Conservation (phyloP, 345 rosid genomes). For the Lagerstroemia speciosa region DNA sequence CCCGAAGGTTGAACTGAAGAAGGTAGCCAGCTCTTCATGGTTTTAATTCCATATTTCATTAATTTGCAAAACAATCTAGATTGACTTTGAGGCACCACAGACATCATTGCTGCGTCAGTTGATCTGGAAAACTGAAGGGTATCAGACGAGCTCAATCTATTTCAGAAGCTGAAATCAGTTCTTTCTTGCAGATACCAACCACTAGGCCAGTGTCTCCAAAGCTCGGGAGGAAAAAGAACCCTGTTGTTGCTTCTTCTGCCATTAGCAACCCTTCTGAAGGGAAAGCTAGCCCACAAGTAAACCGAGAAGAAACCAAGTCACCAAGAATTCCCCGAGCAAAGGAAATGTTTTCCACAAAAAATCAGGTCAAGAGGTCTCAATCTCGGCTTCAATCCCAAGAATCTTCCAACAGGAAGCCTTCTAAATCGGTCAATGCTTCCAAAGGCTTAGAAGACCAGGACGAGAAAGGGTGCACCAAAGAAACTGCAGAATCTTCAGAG, state of each 20-base stretch:
- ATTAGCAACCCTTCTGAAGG: conserved; percentile 26
- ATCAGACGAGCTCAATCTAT: background rate
- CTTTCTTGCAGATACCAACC: conserved; percentile 55
- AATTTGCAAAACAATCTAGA: background rate
- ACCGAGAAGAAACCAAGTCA: conserved; percentile 20
- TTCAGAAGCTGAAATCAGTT: background rate
- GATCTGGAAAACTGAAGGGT: background rate
- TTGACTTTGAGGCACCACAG: background rate
- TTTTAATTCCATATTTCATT: background rate
- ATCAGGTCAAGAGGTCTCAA: conserved; percentile 36
- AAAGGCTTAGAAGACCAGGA: conserved; percentile 12
- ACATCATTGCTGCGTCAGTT: background rate
- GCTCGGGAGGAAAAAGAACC: conserved; percentile 77
- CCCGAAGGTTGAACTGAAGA: conserved; percentile 79
- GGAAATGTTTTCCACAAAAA: conserved; percentile 36
- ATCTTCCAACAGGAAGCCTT: background rate
- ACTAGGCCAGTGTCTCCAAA: conserved; percentile 87
- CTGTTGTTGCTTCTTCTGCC: conserved; percentile 16
- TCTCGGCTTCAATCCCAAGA: conserved; percentile 21
- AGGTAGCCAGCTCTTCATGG: conserved; percentile 35
- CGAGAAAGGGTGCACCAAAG: conserved; percentile 16
- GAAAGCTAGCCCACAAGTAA: conserved; percentile 27
- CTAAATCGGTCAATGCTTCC: conserved; percentile 27
- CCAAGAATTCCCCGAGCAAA: conserved; percentile 33
- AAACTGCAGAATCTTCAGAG: conserved; percentile 26